Evolutionary conservation across 2,329 filamentous ascomycete genomes (phyloP).

Genomic region (Juglanconis juglandina): DNA sequence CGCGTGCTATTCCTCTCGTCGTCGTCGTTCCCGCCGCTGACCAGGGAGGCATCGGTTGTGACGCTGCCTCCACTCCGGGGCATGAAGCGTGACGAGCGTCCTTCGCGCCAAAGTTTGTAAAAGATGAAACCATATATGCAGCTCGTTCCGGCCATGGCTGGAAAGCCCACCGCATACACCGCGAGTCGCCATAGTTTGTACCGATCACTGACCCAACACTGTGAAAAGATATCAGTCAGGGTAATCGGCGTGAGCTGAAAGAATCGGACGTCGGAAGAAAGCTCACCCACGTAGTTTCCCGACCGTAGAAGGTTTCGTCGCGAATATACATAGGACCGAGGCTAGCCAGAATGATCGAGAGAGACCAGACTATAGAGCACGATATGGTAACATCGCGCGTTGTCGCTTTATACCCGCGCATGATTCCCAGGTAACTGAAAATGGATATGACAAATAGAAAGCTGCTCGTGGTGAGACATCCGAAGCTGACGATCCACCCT

Average conservation of each 20-base stretch:
- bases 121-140: slow-evolving; percentile 41
- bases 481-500: slow-evolving; percentile 66
- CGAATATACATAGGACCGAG: slow-evolving; percentile 44
- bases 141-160: slow-evolving; percentile 35
- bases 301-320: slow-evolving; percentile 27
- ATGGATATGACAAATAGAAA: slow-evolving; percentile 65
- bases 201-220: slow-evolving; percentile 55
- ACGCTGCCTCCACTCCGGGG: slow-evolving; percentile 15
- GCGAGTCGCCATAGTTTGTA: slow-evolving; percentile 54
- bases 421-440: slow-evolving; percentile 63
- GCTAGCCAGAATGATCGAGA: slow-evolving; percentile 55
- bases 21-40: neutral
- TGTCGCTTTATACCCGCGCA: slow-evolving; percentile 51
- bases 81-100: slow-evolving; percentile 21
- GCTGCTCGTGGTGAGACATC: slow-evolving; percentile 62
- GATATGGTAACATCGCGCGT: slow-evolving; percentile 46
- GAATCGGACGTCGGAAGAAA: neutral
- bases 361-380: slow-evolving; percentile 53
- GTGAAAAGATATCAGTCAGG: neutral
- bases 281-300: slow-evolving; percentile 13
- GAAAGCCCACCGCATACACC: slow-evolving; percentile 62
- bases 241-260: neutral
- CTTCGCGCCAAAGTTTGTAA: slow-evolving; percentile 32
- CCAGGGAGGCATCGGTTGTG: neutral
- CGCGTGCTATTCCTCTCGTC: slow-evolving; percentile 22